These are phyloP conservation scores for Suillus variegatus DNA, from an alignment of 768 basidiomycete species.

Conservation along the genomic window DNA sequence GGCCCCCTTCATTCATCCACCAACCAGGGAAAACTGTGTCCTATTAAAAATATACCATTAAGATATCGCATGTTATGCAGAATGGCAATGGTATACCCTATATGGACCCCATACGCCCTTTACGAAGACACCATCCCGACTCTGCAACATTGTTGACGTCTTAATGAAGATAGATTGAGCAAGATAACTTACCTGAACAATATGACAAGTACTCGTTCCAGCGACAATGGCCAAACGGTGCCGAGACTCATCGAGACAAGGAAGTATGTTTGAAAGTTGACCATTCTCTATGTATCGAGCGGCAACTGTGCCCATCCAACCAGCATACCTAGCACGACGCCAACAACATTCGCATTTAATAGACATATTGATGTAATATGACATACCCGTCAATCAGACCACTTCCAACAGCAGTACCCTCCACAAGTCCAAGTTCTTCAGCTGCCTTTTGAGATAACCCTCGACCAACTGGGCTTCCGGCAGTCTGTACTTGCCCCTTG, in stretches of 20 bases:
- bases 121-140: conserved; percentile 81
- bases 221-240: conserved; percentile 90
- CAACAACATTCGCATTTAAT: conserved; percentile 6
- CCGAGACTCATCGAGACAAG: conserved; percentile 72
- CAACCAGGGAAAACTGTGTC: conserved; percentile 90
- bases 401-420: conserved; percentile 91
- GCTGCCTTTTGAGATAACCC: conserved; percentile 83
- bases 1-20: conserved; percentile 99
- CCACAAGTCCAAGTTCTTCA: conserved; percentile 77
- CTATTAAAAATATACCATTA: conserved; percentile 31
- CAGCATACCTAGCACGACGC: conserved; percentile 66
- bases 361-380: background rate
- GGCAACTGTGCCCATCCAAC: conserved; percentile 96
- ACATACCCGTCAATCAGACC: conserved; percentile 92
- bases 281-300: conserved; percentile 65
- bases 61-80: conserved; percentile 12
- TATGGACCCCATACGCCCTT: conserved; percentile 94
- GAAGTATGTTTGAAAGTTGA: conserved; percentile 49
- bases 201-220: conserved; percentile 95
- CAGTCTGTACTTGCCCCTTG: conserved; percentile 68
- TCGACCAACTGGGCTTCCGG: conserved; percentile 80
- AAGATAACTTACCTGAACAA: conserved; percentile 67
- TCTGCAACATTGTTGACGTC: conserved; percentile 42
- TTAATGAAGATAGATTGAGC: background rate
- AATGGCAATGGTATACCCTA: conserved; percentile 44